Evolutionary conservation across 306 rosid genomes (phyloP).

Genomic region (Glycine tomentella): DNA sequence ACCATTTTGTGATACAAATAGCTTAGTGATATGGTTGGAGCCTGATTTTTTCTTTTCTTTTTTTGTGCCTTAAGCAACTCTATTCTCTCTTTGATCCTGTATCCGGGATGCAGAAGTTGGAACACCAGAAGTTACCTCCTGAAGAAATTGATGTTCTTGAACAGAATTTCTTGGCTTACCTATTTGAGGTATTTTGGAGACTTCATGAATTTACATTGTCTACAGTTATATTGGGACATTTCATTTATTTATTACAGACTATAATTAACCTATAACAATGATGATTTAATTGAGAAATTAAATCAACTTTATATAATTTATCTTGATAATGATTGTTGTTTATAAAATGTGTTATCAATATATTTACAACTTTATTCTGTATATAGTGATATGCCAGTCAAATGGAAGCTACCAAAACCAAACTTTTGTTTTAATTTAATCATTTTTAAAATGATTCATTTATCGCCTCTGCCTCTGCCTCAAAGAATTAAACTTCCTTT

Average conservation of each 20-base stretch:
- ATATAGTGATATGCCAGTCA: neutral
- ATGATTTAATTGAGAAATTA: neutral
- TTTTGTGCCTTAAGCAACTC: slow-evolving; percentile 72
- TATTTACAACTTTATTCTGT: neutral
- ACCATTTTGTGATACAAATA: slow-evolving; percentile 10
- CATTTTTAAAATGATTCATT: neutral
- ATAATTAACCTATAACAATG: neutral
- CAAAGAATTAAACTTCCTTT: neutral
- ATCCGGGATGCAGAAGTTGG: slow-evolving; percentile 70
- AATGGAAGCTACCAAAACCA: neutral
- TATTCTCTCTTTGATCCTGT: slow-evolving; percentile 88
- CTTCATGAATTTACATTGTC: neutral
- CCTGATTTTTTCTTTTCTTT: neutral
- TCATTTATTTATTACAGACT: neutral
- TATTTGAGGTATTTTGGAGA: slow-evolving; percentile 71
- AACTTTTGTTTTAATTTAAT: neutral
- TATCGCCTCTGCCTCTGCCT: neutral
- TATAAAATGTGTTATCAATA: neutral
- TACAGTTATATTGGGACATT: too few relatives aligned
- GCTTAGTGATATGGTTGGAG: slow-evolving; percentile 5
- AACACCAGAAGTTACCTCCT: slow-evolving; percentile 63
- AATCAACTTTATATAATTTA: neutral
- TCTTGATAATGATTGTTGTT: neutral
- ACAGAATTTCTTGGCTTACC: slow-evolving; percentile 74
- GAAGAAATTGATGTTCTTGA: slow-evolving; percentile 73